Conservation (phyloP, 2,329 filamentous ascomycete species). For the Didymella glomerata region DNA sequence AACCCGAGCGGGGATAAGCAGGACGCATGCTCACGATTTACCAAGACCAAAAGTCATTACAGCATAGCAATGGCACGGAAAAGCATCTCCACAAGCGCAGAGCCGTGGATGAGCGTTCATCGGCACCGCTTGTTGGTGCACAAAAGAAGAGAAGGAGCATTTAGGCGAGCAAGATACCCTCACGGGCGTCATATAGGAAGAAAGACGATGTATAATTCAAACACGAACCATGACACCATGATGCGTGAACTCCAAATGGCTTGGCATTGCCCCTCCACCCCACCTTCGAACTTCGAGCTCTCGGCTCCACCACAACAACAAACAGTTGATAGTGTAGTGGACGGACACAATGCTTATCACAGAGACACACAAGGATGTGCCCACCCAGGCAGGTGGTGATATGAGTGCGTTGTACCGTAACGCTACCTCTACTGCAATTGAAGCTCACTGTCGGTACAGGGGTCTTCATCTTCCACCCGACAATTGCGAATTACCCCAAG, state of each 20-base stretch:
- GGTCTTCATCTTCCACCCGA: conserved; percentile 88
- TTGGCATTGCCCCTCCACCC: conserved; percentile 21
- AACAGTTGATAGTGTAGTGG: not conserved
- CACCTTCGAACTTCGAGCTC: conserved; percentile 15
- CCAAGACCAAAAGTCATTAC: conserved; percentile 23
- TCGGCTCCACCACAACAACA: conserved; percentile 3
- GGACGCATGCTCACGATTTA: conserved; percentile 16
- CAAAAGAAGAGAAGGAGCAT: conserved; percentile 17
- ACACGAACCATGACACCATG: not conserved
- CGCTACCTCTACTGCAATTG: not conserved
- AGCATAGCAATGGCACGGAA: conserved; percentile 19
- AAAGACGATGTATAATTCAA: conserved; percentile 19
- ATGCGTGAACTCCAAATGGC: not conserved
- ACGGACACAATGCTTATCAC: conserved; percentile 62
- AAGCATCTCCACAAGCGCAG: conserved; percentile 24
- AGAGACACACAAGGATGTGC: conserved; percentile 67
- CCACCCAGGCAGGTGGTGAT: conserved; percentile 65
- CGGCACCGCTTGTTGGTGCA: conserved; percentile 14
- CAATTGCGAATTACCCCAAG: conserved; percentile 83
- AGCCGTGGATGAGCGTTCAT: conserved; percentile 24
- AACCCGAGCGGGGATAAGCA: conserved; percentile 12
- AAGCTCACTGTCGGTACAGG: conserved; percentile 60
- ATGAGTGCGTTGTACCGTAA: conserved; percentile 59
- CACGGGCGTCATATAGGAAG: conserved; percentile 7
- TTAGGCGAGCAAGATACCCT: conserved; percentile 15